These are phyloP conservation scores for Ceratobasidium sp. DNA, from an alignment of 1,284 basidiomycete species.

Conservation along the genomic window DNA sequence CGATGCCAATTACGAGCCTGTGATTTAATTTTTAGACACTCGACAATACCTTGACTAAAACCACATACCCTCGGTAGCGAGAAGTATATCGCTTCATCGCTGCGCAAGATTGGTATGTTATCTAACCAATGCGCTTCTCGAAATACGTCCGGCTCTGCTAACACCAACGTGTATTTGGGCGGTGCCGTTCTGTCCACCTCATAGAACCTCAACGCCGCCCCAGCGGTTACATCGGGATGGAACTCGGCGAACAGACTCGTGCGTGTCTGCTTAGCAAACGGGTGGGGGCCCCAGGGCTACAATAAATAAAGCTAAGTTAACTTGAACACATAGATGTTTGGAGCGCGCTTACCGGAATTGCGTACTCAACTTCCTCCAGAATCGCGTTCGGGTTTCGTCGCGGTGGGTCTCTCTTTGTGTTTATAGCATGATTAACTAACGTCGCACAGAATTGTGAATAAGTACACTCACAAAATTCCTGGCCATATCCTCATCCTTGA, in stretches of 20 bases:
- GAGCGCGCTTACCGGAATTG: background rate
- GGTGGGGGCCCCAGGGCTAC: background rate
- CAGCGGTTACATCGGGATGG: constrained; percentile 13
- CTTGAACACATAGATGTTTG: background rate
- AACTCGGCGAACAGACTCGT: background rate
- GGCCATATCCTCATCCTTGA: constrained; percentile 13
- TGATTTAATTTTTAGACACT: background rate
- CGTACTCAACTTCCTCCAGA: background rate
- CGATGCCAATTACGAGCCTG: constrained; percentile 46
- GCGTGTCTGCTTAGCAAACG: background rate
- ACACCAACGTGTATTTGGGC: background rate
- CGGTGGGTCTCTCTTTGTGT: background rate
- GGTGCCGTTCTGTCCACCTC: background rate
- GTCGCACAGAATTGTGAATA: background rate
- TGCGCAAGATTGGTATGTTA: background rate
- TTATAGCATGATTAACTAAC: background rate
- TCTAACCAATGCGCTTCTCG: constrained; percentile 2
- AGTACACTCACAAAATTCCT: background rate
- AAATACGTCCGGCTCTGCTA: background rate
- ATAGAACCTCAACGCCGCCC: background rate
- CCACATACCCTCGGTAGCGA: background rate
- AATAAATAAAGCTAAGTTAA: background rate
- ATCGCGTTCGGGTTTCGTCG: background rate
- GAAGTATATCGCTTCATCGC: background rate
- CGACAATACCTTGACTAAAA: background rate